Conservation (phyloP, 2,329 filamentous ascomycete species). For the Berkeleyomyces rouxiae region DNA sequence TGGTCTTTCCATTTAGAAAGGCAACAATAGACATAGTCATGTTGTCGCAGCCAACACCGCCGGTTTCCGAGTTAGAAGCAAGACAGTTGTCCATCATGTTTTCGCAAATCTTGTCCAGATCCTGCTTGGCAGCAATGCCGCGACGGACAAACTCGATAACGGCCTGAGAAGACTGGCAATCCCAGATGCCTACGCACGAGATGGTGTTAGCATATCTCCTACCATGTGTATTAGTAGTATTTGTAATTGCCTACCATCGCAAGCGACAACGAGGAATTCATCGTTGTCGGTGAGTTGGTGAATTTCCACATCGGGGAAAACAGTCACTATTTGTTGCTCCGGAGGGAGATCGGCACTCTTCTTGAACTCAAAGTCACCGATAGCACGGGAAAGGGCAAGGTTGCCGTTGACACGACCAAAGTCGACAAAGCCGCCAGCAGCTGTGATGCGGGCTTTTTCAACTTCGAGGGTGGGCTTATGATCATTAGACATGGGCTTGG, state of each 20-base stretch:
- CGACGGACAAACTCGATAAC: conserved; percentile 93
- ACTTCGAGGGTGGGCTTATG: conserved; percentile 98
- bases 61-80: conserved; percentile 92
- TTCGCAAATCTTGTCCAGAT: conserved; percentile 87
- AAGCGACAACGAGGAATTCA: conserved; percentile 86
- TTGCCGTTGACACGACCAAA: conserved; percentile 98
- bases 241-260: conserved; percentile 51
- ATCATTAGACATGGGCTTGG: conserved; percentile 96
- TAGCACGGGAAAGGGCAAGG: conserved; percentile 85
- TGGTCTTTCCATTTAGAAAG: conserved; percentile 76
- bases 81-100: conserved; percentile 99
- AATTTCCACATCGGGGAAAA: conserved; percentile 81
- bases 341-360: conserved; percentile 92
- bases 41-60: conserved; percentile 96
- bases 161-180: conserved; percentile 95
- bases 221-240: background rate
- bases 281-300: conserved; percentile 87
- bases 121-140: conserved; percentile 91
- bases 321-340: conserved; percentile 97
- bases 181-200: conserved; percentile 73
- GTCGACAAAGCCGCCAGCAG: conserved; percentile 93
- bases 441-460: conserved; percentile 90
- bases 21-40: conserved; percentile 96
- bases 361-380: conserved; percentile 99
- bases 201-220: background rate